Evolutionary conservation across 140 eudicot species (phyloP), one percentile per base, ranked within the genome.

Genomic region (Ambrosia hybrid): DNA sequence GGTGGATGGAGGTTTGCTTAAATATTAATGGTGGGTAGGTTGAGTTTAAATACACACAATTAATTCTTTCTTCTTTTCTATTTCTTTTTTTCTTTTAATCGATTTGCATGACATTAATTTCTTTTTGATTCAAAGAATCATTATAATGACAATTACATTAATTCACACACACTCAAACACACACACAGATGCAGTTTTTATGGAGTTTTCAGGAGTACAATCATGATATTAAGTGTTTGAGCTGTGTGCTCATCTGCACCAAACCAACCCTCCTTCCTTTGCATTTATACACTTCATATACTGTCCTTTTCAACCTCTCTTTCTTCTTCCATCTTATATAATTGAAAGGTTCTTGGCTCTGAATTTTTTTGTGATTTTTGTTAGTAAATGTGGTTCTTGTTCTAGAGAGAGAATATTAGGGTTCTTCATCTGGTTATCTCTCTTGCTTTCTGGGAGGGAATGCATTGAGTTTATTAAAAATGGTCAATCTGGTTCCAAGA

Each of bases 11-110:
- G 71, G 88, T 43, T 6, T 43, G 48, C 55, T 70, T 58, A 70
- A 26, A 51, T 76, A 70, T 65, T 72, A 72, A 78, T 78, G 84
- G 73, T 78, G 79, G 91, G 87, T 85, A 81, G 89, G 91, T 88
- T 80, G 69, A 39, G 78, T 71, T 74, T 84, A 53, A 79, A 70
- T 68, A 71, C 73, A 51, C 76, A 57, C 76, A 74, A 78, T 76
- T 84, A 73, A 65, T 71, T 65, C 72, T 77, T 21, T 45, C 36
- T 11, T 12, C 2, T 49, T 51, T 65, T 13, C 16, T 68, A 55
- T 52, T 56, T 65, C 37, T 74, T 51, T 74, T 51, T 21, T 21
- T 21, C 26, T 49, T 53, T 69, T 6, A 43, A 43, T 43, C 9
- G 48, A 16, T 67, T 51, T 57, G 67, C 76, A 79, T 79, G 76